Conservation (phyloP, 2,329 filamentous ascomycete species). For the Hymenoscyphus infarciens region DNA sequence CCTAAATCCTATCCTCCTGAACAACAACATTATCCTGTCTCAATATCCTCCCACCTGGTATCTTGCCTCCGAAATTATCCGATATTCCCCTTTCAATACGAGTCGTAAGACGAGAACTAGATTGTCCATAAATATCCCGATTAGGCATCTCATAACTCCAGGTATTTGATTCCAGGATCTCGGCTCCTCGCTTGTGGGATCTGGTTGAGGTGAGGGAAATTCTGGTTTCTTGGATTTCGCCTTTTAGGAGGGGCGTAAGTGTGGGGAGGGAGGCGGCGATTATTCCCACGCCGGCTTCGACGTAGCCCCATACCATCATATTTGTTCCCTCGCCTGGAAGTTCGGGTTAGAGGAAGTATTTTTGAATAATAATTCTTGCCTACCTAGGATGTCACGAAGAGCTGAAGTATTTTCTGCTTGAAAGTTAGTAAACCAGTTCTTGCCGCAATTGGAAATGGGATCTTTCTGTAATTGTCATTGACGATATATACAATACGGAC, state of each 20-base stretch:
- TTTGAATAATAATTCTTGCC: neutral
- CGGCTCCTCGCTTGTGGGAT: neutral
- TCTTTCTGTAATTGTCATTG: neutral
- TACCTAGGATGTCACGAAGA: neutral
- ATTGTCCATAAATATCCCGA: neutral
- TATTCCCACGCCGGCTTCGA: neutral
- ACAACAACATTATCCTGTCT: conserved; percentile 4
- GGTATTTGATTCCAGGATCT: neutral
- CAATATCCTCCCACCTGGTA: neutral
- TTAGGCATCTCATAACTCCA: conserved; percentile 1
- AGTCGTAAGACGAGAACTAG: neutral
- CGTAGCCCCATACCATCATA: neutral
- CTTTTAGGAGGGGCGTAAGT: neutral
- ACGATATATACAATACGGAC: neutral
- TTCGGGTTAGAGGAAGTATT: neutral
- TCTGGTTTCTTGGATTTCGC: neutral
- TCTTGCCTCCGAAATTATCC: neutral
- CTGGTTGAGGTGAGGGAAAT: neutral
- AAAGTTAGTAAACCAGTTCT: neutral
- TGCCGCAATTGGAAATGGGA: neutral
- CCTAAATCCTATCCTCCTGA: neutral
- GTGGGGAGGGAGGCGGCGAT: conserved; percentile 2
- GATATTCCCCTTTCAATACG: neutral
- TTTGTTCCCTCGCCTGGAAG: neutral
- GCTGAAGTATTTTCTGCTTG: neutral